Conservation (phyloP, 768 basidiomycete species). For the Boletus speciosus region DNA sequence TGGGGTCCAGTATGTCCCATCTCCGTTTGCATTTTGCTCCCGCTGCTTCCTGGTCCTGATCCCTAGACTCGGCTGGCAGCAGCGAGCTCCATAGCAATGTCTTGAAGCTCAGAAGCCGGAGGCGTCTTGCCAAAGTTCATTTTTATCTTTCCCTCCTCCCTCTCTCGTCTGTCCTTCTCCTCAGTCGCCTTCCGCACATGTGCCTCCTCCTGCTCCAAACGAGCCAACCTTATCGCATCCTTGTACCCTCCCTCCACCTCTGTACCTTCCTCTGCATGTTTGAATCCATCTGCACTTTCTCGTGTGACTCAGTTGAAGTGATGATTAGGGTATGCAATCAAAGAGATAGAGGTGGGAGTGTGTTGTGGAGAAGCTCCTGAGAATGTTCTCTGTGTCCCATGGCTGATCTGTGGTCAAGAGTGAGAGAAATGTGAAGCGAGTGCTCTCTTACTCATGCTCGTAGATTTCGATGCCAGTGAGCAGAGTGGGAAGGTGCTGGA, state of each 20-base stretch:
- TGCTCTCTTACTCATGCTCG: too few species aligned
- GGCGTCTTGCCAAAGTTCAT: conserved; percentile 93
- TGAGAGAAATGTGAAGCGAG: too few species aligned
- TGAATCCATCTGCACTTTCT: conserved; percentile 78
- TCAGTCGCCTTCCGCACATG: conserved; percentile 81
- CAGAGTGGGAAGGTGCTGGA: too few species aligned
- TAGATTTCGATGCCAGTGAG: too few species aligned
- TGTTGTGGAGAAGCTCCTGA: too few species aligned
- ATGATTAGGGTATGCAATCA: too few species aligned
- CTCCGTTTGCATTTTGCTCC: conserved; percentile 73
- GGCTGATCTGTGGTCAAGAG: too few species aligned
- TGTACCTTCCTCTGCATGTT: conserved; percentile 60
- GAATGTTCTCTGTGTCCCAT: too few species aligned
- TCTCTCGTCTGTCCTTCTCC: conserved; percentile 78
- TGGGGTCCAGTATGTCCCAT: conserved; percentile 57
- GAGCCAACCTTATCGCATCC: conserved; percentile 89
- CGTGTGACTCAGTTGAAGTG: conserved; percentile 58
- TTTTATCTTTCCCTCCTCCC: conserved; percentile 68
- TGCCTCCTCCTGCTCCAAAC: conserved; percentile 90
- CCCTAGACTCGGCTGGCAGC: conserved; percentile 41
- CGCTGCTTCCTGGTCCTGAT: conserved; percentile 36
- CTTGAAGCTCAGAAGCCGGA: conserved; percentile 74
- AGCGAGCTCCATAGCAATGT: conserved; percentile 65
- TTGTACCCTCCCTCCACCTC: conserved; percentile 87
- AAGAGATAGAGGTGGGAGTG: too few species aligned